These are phyloP conservation scores for Flaveria bidentis DNA, from an alignment of 129 eudicot species.

Conservation along the genomic window DNA sequence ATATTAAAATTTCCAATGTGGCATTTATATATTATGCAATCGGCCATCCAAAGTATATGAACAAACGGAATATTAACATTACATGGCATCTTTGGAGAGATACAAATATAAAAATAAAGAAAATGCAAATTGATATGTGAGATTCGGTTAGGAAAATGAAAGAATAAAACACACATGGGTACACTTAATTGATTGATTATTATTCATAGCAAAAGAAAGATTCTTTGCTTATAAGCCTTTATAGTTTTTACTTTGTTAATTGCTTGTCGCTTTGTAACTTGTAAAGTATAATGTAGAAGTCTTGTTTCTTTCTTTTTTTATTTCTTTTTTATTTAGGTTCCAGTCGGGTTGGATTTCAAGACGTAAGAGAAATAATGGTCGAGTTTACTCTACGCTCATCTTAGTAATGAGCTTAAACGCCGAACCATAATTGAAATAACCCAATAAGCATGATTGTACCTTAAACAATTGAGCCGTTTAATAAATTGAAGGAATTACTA, in stretches of 20 bases:
- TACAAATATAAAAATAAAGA: background rate
- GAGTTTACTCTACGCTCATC: too few relatives aligned
- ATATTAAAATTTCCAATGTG: background rate
- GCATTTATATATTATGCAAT: background rate
- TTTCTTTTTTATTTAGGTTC: too few relatives aligned
- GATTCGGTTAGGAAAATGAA: background rate
- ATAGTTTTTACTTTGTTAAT: background rate
- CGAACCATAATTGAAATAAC: too few relatives aligned
- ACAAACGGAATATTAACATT: background rate
- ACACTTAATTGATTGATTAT: background rate
- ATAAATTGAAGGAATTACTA: too few relatives aligned
- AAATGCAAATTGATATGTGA: constrained; percentile 10
- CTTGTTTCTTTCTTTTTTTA: background rate
- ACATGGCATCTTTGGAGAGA: background rate
- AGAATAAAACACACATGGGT: constrained; percentile 15
- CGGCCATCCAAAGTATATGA: background rate
- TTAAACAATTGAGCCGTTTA: too few relatives aligned
- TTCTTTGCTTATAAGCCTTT: constrained; percentile 23
- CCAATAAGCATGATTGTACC: too few relatives aligned
- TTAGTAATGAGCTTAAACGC: too few relatives aligned
- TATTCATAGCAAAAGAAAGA: constrained; percentile 24
- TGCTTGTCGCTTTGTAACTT: constrained; percentile 17
- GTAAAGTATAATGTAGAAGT: background rate
- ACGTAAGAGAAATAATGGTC: too few relatives aligned
- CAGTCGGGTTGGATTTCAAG: too few relatives aligned